Conservation (phyloP, 371 early-diverging fungal species). For the Basidiobolus meristosporus region DNA sequence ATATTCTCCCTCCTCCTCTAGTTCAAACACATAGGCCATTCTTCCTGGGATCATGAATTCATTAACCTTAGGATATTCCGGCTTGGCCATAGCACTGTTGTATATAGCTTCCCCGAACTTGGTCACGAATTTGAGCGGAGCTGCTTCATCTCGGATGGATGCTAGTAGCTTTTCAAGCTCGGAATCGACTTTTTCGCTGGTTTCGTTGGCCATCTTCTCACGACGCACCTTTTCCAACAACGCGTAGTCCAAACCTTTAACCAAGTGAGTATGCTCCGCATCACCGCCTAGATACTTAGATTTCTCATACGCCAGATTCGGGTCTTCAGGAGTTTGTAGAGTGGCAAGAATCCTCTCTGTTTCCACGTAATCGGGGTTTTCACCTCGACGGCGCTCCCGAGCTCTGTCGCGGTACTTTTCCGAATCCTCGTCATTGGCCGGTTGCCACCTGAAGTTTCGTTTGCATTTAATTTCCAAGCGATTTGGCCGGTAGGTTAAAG, state of each 20-base stretch:
- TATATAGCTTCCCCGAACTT: slow-evolving; percentile 13
- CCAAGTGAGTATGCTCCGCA: slow-evolving; percentile 69
- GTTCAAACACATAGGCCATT: slow-evolving; percentile 59
- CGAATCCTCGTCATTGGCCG: not conserved
- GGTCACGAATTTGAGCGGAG: slow-evolving; percentile 8
- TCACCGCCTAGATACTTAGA: slow-evolving; percentile 83
- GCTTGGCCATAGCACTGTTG: slow-evolving; percentile 13
- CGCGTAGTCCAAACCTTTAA: slow-evolving; percentile 77
- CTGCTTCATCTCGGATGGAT: not conserved
- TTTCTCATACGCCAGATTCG: slow-evolving; percentile 26
- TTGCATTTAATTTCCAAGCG: not conserved
- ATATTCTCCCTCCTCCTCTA: slow-evolving; percentile 26
- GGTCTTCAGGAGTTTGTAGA: slow-evolving; percentile 11
- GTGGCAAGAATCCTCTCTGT: slow-evolving; percentile 20
- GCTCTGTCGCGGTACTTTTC: slow-evolving; percentile 72
- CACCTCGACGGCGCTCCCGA: slow-evolving; percentile 57
- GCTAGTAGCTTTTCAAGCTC: slow-evolving; percentile 5
- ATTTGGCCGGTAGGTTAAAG: not conserved
- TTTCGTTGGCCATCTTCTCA: slow-evolving; percentile 8
- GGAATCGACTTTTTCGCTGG: slow-evolving; percentile 6
- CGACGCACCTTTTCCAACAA: slow-evolving; percentile 44
- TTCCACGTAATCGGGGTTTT: slow-evolving; percentile 27
- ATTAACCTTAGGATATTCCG: slow-evolving; percentile 16
- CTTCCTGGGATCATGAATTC: slow-evolving; percentile 62
- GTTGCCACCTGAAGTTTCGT: not conserved